Conservation (phyloP, 371 early-diverging fungal species). For the Circinella minor region DNA sequence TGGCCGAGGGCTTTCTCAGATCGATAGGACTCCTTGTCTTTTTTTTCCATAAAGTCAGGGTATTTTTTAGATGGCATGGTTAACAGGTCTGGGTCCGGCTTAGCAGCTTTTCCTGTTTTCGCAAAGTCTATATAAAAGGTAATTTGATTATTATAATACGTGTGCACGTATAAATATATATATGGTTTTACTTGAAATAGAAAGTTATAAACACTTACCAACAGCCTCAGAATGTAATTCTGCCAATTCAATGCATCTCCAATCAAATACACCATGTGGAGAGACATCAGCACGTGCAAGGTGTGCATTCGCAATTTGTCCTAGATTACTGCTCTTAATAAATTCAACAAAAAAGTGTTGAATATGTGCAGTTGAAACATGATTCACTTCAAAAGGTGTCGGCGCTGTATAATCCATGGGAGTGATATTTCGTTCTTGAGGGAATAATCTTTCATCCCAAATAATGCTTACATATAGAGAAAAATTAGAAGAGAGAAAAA, state of each 20-base stretch:
- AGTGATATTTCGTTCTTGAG: not conserved
- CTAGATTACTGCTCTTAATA: slow-evolving; percentile 61
- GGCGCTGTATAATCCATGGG: slow-evolving; percentile 17
- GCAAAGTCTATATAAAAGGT: slow-evolving; percentile 54
- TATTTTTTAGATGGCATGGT: slow-evolving; percentile 17
- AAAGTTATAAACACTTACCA: slow-evolving; percentile 42
- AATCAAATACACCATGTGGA: slow-evolving; percentile 37
- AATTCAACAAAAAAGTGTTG: slow-evolving; percentile 28
- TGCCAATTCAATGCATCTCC: slow-evolving; percentile 55
- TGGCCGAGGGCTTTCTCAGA: slow-evolving; percentile 56
- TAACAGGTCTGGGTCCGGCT: slow-evolving; percentile 10
- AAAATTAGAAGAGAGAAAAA: not conserved
- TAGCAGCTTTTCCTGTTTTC: slow-evolving; percentile 60
- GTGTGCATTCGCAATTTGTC: slow-evolving; percentile 57
- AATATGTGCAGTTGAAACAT: not conserved
- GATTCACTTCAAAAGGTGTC: not conserved
- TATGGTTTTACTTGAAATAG: not conserved
- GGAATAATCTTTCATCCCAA: slow-evolving; percentile 63
- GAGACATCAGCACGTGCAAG: slow-evolving; percentile 52
- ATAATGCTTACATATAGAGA: slow-evolving; percentile 38
- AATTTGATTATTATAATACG: not conserved
- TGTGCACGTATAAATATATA: not conserved
- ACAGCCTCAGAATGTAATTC: slow-evolving; percentile 69
- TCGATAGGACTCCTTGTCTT: slow-evolving; percentile 40
- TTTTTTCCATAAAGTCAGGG: slow-evolving; percentile 40